A percentile compares a stretch with the other conserved stretches of the same genome.
Conservation (phyloP, 2,329 filamentous ascomycete genomes). For the Kalmusia sp. region DNA sequence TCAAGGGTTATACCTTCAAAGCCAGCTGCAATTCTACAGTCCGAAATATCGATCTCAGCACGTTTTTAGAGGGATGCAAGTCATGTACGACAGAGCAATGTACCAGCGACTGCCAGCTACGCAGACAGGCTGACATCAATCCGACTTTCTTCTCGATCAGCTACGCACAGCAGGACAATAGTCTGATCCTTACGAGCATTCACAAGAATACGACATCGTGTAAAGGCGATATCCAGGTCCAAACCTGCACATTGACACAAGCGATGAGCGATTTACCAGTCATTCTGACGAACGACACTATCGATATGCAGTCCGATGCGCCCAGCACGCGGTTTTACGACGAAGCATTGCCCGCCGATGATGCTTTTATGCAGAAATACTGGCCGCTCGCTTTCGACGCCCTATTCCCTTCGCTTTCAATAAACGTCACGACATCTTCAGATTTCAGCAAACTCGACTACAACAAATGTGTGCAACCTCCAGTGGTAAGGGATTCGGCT, state of each 20-base stretch:
- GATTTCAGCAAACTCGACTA: conserved; percentile 14
- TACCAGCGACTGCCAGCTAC: conserved; percentile 5
- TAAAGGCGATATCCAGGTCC: conserved; percentile 15
- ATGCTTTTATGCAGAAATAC: conserved; percentile 15
- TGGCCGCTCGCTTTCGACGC: conserved; percentile 19
- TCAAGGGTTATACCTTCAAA: conserved; percentile 24
- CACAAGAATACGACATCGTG: conserved; percentile 21
- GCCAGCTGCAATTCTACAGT: conserved; percentile 10
- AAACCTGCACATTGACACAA: conserved; percentile 17
- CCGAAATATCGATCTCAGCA: conserved; percentile 12
- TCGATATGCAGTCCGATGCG: conserved; percentile 1
- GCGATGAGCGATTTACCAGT: conserved; percentile 14
- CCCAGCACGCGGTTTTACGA: conserved; percentile 7
- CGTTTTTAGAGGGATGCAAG: conserved; percentile 15
- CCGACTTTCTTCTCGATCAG: conserved; percentile 20
- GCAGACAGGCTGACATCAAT: conserved; percentile 8
- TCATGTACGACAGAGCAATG: conserved; percentile 14
- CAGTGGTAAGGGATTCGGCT: background rate
- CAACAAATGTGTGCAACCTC: conserved; percentile 13
- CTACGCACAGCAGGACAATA: conserved; percentile 9
- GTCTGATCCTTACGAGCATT: conserved; percentile 12
- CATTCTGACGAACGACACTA: conserved; percentile 18
- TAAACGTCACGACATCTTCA: conserved; percentile 16
- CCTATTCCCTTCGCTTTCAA: conserved; percentile 18
- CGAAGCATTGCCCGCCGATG: conserved; percentile 4